Evolutionary conservation across 2,329 filamentous ascomycete genomes (phyloP).

Genomic region (Metarhizium brunneum): DNA sequence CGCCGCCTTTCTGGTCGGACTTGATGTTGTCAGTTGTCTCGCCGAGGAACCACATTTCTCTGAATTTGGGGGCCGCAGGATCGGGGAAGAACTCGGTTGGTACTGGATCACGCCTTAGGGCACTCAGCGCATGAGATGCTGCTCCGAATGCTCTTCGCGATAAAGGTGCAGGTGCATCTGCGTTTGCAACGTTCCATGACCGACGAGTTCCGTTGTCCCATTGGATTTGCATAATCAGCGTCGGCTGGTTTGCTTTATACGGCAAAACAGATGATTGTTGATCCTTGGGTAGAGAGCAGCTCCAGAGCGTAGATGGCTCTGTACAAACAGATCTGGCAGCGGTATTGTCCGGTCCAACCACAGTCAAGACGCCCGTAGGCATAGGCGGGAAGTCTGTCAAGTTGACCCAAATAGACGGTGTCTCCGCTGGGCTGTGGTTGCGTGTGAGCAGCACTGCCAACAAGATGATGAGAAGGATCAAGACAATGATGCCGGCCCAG

Average conservation of each 20-base stretch:
- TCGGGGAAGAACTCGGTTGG: conserved; percentile 33
- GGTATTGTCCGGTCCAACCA: conserved; percentile 62
- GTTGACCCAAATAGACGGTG: conserved; percentile 63
- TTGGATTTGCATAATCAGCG: conserved; percentile 72
- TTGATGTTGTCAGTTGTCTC: conserved; percentile 73
- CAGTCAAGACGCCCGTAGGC: conserved; percentile 71
- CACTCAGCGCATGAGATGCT: conserved; percentile 14
- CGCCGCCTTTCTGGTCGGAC: conserved; percentile 62
- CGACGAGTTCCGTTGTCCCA: conserved; percentile 51
- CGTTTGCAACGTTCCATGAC: conserved; percentile 39
- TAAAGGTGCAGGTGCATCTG: conserved; percentile 19
- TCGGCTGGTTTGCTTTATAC: conserved; percentile 60
- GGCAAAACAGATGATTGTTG: conserved; percentile 55
- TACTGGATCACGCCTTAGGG: conserved; percentile 11
- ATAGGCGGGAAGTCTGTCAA: conserved; percentile 80
- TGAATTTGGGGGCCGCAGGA: conserved; percentile 48
- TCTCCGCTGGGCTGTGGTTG: conserved; percentile 12
- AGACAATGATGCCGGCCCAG: conserved; percentile 37
- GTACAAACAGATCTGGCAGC: conserved; percentile 61
- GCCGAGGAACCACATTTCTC: conserved; percentile 74
- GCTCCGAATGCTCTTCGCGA: conserved; percentile 16
- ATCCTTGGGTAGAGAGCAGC: conserved; percentile 74
- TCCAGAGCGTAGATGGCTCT: conserved; percentile 68
- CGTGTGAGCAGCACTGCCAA: conserved; percentile 47
- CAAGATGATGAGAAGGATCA: conserved; percentile 48